Percentiles rank a stretch among this genome's conserved stretches.
phyloP scores from a whole-genome alignment of 352 stramenopile species.

The Phytophthora boehmeriae region DNA sequence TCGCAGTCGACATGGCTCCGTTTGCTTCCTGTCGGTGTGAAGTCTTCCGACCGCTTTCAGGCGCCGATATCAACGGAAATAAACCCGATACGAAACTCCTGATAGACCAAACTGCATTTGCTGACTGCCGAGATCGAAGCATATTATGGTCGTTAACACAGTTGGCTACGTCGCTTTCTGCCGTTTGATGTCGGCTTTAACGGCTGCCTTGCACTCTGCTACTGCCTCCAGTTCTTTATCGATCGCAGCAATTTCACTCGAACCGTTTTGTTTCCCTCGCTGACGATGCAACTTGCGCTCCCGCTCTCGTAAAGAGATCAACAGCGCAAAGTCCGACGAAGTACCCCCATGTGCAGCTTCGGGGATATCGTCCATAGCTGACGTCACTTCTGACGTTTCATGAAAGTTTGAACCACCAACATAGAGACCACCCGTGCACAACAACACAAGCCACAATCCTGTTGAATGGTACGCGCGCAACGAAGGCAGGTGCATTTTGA shows the following conservation, averaged over 20 bases:
- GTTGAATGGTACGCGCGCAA: constrained; percentile 79
- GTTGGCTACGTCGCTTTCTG: constrained; percentile 31
- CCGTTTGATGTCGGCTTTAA: constrained; percentile 68
- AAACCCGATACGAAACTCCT: constrained; percentile 18
- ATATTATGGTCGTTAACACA: constrained; percentile 15
- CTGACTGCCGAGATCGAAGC: not conserved
- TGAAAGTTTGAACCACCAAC: constrained; percentile 72
- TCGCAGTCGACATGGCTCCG: constrained; percentile 42
- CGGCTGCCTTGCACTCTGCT: constrained; percentile 53
- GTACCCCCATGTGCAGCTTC: constrained; percentile 25
- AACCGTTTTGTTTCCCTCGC: constrained; percentile 31
- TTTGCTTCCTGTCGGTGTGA: not conserved
- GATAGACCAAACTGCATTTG: not conserved
- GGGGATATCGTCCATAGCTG: constrained; percentile 14
- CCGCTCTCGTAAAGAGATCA: constrained; percentile 57
- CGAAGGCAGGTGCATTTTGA: constrained; percentile 68
- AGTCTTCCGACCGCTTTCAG: constrained; percentile 3
- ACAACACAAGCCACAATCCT: constrained; percentile 81
- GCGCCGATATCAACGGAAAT: constrained; percentile 17
- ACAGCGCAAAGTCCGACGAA: constrained; percentile 49
- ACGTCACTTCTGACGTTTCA: constrained; percentile 58
- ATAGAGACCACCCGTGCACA: constrained; percentile 77
- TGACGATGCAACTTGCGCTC: constrained; percentile 58
- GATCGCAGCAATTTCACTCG: constrained; percentile 35
- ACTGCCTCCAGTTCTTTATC: constrained; percentile 61